Evolutionary conservation across 2,329 filamentous ascomycete genomes (phyloP), one percentile per base, ranked within the genome.

Genomic region (Samsoniella hepiali): DNA sequence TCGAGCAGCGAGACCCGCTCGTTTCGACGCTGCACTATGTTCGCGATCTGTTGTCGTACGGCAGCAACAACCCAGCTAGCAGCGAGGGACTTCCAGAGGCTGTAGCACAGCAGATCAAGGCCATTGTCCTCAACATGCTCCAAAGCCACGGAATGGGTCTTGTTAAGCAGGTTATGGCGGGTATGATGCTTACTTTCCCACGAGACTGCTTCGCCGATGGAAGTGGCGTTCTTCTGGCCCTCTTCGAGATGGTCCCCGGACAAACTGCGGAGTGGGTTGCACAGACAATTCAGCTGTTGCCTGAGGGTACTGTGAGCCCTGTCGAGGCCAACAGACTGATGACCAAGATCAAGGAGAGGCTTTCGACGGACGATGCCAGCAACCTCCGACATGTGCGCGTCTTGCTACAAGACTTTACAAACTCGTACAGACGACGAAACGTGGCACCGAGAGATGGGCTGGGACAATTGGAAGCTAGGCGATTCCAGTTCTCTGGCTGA

Each of bases 161-260:
- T 34, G 88, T 95, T 8, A 94, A 97, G 76, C 90, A 93, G 67
- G 88, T 96, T 64, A 83, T 99, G 79, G 95, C 93, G 1, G 95
- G 95, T 65, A 96, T 99, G 93, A 98, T 99, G 94, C 97, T 97
- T 74, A 96, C 90, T 0, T 99, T 99, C 78, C 96, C 95, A 0
- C 87, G 91, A 50, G 95, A 98, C 75, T 97, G 93, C 77, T 96
- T 98, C 72, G 89, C 93, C 0, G 95, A 99, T 73, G 93, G 93
- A 17, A 97, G 92, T 56, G 93, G 93, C 5, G 91, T 97, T n/a
- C 79, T 99, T 59, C 86, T 99, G 65, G 88, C 89, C 3, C 82
- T 98, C 67, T 97, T 99, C 73, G 90, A 97, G 74, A 80, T 98
- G 47, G 81, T 96, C 72, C 95, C 95, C 0, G 81, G 86, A 61